phyloP scores from a whole-genome alignment of 176 grass and related monocot genomes.

The Metroxylon sagu region DNA sequence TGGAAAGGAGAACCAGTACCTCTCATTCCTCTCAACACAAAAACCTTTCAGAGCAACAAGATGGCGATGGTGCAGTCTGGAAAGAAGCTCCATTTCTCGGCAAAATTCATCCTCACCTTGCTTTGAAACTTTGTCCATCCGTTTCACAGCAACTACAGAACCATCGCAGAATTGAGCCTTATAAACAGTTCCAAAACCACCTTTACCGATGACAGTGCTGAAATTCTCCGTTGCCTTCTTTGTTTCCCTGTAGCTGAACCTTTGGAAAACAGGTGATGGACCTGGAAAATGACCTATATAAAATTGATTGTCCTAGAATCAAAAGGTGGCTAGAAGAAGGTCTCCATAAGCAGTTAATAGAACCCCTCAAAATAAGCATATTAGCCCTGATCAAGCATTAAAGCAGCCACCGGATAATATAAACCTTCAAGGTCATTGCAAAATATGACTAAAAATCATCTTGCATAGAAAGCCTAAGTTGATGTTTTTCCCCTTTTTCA shows the following conservation, averaged over 20 bases:
- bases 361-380: no score
- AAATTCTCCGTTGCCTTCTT: constrained; percentile 69
- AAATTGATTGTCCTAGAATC: constrained; percentile 1
- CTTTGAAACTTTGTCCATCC: constrained; percentile 94
- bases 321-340: no score
- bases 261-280: constrained; percentile 79
- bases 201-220: constrained; percentile 82
- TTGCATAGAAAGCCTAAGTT: no score
- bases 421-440: no score
- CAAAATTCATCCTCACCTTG: constrained; percentile 97
- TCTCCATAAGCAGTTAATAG: no score
- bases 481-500: no score
- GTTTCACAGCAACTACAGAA: constrained; percentile 63
- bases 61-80: constrained; percentile 94
- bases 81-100: constrained; percentile 84
- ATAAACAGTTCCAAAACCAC: constrained; percentile 93
- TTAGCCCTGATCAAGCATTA: no score
- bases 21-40: constrained; percentile 82
- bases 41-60: constrained; percentile 89
- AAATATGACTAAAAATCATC: no score
- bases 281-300: constrained; percentile 36
- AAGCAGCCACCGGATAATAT: no score
- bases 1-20: constrained; percentile 29
- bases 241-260: constrained; percentile 74
- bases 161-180: constrained; percentile 77